phyloP scores from a whole-genome alignment of 805 yeast genomes.

The Lipomyces sp. region DNA sequence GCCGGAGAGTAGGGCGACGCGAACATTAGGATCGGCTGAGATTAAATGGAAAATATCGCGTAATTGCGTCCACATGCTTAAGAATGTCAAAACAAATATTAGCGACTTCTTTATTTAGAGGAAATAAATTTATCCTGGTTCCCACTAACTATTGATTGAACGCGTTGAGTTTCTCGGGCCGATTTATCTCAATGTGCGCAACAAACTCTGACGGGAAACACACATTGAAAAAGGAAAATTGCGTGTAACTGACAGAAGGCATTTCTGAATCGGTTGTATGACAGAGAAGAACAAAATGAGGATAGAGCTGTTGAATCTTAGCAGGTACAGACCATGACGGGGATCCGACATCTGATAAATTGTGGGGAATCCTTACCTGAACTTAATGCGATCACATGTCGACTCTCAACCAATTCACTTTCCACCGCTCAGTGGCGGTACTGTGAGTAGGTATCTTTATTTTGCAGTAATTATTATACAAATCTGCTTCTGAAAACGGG shows the following conservation, averaged over 20 bases:
- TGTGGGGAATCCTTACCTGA: background rate
- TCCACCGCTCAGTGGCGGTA: no score
- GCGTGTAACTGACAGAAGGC: conserved; percentile 4
- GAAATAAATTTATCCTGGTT: background rate
- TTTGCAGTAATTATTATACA: no score
- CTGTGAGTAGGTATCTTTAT: no score
- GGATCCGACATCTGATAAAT: background rate
- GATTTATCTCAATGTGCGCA: conserved; percentile 63
- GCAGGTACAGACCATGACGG: background rate
- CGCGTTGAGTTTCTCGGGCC: conserved; percentile 65
- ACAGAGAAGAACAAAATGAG: background rate
- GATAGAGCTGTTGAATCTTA: no score
- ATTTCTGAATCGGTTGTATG: background rate
- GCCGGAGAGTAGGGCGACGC: conserved; percentile 62
- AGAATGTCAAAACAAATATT: background rate
- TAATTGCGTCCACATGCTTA: conserved; percentile 61
- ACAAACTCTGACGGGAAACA: conserved; percentile 54
- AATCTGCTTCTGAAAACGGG: no score
- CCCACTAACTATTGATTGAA: conserved; percentile 43
- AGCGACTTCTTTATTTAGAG: background rate
- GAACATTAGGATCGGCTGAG: conserved; percentile 52
- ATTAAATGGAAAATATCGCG: conserved; percentile 54
- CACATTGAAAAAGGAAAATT: conserved; percentile 48
- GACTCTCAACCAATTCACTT: no score
- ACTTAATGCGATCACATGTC: background rate